A percentile compares a stretch with the other conserved stretches of the same genome.
phyloP scores from a whole-genome alignment of 2,329 filamentous ascomycete genomes.

The Exophiala bonariae region DNA sequence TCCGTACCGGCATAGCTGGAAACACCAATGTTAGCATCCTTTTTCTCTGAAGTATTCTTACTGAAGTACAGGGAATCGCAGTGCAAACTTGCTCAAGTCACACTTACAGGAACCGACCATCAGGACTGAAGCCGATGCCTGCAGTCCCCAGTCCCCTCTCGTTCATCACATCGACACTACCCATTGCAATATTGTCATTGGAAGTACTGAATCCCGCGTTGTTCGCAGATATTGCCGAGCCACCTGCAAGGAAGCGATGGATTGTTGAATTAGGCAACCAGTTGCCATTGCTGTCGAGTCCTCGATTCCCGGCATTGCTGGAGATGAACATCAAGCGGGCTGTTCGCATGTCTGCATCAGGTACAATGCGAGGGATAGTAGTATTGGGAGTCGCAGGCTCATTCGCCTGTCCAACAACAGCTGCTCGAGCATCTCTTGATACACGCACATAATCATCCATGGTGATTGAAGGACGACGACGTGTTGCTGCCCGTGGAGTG shows the following conservation, averaged over 20 bases:
- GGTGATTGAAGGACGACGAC: not conserved
- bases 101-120: conserved; percentile 49
- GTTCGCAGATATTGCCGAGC: conserved; percentile 19
- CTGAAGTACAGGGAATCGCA: too few relatives aligned
- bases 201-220: not conserved
- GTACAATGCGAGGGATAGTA: conserved; percentile 3
- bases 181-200: not conserved
- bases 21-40: too few relatives aligned
- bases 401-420: too few relatives aligned
- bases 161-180: conserved; percentile 35
- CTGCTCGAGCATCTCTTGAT: not conserved
- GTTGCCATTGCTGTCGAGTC: conserved; percentile 28
- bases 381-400: not conserved
- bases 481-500: not conserved
- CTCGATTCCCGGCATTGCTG: conserved; percentile 12
- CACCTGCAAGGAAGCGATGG: conserved; percentile 37
- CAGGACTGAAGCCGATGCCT: conserved; percentile 48
- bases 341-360: conserved; percentile 23
- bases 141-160: conserved; percentile 44
- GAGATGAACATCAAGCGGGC: conserved; percentile 23
- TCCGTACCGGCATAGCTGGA: conserved; percentile 49
- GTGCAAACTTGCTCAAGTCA: not conserved
- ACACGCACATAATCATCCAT: not conserved
- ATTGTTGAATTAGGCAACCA: conserved; percentile 28
- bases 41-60: too few relatives aligned